Base-by-base conservation (phyloP, 2,329 filamentous ascomycete species). In the Cytospora piceicola region DNA sequence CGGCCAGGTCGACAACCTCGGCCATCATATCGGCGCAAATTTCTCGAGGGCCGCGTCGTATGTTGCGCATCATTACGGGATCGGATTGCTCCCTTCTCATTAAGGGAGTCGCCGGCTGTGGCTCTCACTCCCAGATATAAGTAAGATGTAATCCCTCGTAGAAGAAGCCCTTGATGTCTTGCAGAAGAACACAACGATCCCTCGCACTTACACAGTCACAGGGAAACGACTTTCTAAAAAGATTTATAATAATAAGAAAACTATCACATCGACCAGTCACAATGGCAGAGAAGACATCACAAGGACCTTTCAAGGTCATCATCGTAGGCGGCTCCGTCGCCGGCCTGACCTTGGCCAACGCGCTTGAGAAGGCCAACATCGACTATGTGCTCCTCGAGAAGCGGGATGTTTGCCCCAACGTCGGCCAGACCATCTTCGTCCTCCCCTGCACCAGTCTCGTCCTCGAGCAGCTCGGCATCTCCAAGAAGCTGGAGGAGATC, bases 341-440 rank as follows among this genome's bases (percentile, higher is more conserved):
- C 2, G 84, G 84, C 8, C 71, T 84, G 0, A 75, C 78, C 0
- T 71, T 84, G 9, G 81, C 82, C 4, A 76, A 78, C 52, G 77
- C 78, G 67, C 77, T 67, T 5, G 77, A 85, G 61, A 71, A 72
- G 53, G 73, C 78, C 39, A 72, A 71, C 32, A 79, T 86, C 63
- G 78, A 85, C 67, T 85, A 80, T 69, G 65, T 83, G 2, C 64
- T 86, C 0, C 75, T 87, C 0, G 83, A 87, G 67, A 72, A 80
- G 55, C 30, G 66, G 0, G 71, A 76, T 0, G 78, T 85, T 27
- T 77, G 78, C 0, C 82, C 83, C 0, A 73, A 78, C 24, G 73
- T 80, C 0, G 84, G 84, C 0, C 82, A 82, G 0, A 79, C 77
- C 4, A 82, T 87, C 32, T 81, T 76, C 1, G 68, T 85, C 0